These are phyloP conservation scores for Scleromitrula shiraiana DNA, from an alignment of 2,329 filamentous ascomycete species.

Conservation along the genomic window DNA sequence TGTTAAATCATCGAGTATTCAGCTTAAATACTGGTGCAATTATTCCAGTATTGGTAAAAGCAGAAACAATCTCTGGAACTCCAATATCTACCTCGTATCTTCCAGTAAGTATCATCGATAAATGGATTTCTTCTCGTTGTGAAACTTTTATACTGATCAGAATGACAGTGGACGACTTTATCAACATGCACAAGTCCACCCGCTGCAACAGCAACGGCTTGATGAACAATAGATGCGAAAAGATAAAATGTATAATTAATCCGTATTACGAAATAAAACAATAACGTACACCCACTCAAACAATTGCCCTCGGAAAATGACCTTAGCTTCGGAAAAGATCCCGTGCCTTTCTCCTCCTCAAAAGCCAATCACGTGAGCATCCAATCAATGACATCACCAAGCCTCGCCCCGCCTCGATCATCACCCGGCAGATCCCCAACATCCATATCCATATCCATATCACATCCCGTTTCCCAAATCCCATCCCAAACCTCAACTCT, in stretches of 20 bases:
- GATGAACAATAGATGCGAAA: neutral
- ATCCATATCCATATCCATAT: neutral
- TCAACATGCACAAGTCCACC: constrained; percentile 9
- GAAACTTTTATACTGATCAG: neutral
- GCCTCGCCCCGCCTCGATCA: neutral
- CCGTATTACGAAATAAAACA: no score
- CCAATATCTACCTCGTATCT: constrained; percentile 4
- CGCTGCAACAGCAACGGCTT: neutral
- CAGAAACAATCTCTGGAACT: constrained; percentile 34
- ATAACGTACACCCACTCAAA: no score
- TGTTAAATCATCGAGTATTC: constrained; percentile 53
- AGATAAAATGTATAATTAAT: neutral
- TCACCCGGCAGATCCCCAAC: neutral
- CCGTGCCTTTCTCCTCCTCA: neutral
- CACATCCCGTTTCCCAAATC: neutral
- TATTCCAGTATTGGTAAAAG: constrained; percentile 60
- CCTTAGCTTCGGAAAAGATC: no score
- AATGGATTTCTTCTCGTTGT: neutral
- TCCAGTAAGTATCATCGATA: neutral
- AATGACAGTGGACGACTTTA: constrained; percentile 5
- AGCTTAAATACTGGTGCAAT: constrained; percentile 55
- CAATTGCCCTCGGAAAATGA: no score
- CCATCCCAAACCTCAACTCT: neutral
- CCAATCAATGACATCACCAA: neutral
- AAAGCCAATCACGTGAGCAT: neutral